A percentile compares a stretch with the other conserved stretches of the same genome.
These are phyloP conservation scores for Brassica incana DNA, from an alignment of 345 rosid genomes.

Conservation along the genomic window DNA sequence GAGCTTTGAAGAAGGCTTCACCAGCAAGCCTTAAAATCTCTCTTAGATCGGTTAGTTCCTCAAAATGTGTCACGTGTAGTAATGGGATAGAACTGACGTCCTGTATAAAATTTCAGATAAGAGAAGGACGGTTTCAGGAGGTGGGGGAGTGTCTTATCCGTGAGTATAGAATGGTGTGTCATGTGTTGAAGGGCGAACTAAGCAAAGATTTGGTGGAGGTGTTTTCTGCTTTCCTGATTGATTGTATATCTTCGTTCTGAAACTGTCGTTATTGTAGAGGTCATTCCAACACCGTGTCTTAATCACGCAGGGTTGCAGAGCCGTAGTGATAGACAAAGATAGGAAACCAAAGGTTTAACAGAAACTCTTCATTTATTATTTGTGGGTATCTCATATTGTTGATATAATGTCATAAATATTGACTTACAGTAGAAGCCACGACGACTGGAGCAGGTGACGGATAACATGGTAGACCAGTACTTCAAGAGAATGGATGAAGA, in stretches of 20 bases:
- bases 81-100: slow-evolving; percentile 7
- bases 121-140: slow-evolving; percentile 81
- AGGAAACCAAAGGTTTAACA: slow-evolving; percentile 68
- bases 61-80: background rate
- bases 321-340: slow-evolving; percentile 78
- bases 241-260: background rate
- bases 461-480: slow-evolving; percentile 55
- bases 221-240: background rate
- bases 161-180: slow-evolving; percentile 81
- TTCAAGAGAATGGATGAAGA: slow-evolving; percentile 57
- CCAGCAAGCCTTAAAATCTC: slow-evolving; percentile 86
- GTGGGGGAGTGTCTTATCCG: slow-evolving; percentile 74
- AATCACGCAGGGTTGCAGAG: slow-evolving; percentile 76
- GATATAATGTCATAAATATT: background rate
- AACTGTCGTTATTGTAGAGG: background rate
- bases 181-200: slow-evolving; percentile 62
- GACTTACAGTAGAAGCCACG: slow-evolving; percentile 50
- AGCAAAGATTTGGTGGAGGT: slow-evolving; percentile 89
- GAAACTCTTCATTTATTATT: background rate
- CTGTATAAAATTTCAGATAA: slow-evolving; percentile 52
- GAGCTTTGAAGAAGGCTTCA: slow-evolving; percentile 65
- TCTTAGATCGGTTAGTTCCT: slow-evolving; percentile 63
- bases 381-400: background rate
- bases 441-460: slow-evolving; percentile 51
- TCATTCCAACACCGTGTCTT: background rate